A percentile compares a stretch with the other conserved stretches of the same genome.
These are phyloP conservation scores for Schizothecium vesticola DNA, from an alignment of 495 filamentous ascomycete genomes.

Conservation along the genomic window DNA sequence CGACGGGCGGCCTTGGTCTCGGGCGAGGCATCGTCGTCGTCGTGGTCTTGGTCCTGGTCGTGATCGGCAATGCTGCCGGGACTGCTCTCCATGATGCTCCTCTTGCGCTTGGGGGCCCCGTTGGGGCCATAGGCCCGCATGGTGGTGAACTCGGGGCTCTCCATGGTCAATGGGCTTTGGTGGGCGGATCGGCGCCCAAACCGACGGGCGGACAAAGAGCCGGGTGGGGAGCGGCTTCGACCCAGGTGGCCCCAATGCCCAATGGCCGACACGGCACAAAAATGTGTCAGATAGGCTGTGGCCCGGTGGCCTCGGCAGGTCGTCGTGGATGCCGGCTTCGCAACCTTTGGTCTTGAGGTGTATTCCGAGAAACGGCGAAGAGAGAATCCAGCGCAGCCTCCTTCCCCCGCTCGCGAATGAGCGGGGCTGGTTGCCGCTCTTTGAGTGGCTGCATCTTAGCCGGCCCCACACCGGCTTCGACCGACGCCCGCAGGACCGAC, in stretches of 20 bases:
- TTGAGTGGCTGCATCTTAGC: background rate
- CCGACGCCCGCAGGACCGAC: background rate
- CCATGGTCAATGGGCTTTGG: conserved; percentile 16
- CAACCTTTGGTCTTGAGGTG: conserved; percentile 10
- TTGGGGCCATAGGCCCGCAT: conserved; percentile 38
- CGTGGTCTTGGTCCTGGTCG: conserved; percentile 57
- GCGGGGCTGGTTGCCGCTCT: background rate
- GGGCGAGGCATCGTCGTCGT: conserved; percentile 51
- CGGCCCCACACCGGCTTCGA: background rate
- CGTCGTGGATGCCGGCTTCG: conserved; percentile 31
- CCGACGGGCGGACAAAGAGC: background rate
- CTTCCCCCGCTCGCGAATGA: background rate
- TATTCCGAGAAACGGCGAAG: background rate
- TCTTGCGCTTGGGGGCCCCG: conserved; percentile 41
- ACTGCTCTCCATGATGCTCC: conserved; percentile 54
- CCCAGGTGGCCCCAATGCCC: conserved; percentile 14
- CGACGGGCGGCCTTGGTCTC: conserved; percentile 27
- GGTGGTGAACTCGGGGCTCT: conserved; percentile 32
- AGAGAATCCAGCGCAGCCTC: background rate
- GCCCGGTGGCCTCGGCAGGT: conserved; percentile 20
- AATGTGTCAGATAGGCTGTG: conserved; percentile 21
- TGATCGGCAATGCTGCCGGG: conserved; percentile 63
- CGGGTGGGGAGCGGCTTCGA: conserved; percentile 10
- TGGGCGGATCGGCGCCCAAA: background rate
- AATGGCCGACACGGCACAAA: conserved; percentile 24